Percentiles rank a stretch among this genome's conserved stretches.
phyloP scores from a whole-genome alignment of 805 yeast genomes.

The Lipomyces spencermartinsiae region DNA sequence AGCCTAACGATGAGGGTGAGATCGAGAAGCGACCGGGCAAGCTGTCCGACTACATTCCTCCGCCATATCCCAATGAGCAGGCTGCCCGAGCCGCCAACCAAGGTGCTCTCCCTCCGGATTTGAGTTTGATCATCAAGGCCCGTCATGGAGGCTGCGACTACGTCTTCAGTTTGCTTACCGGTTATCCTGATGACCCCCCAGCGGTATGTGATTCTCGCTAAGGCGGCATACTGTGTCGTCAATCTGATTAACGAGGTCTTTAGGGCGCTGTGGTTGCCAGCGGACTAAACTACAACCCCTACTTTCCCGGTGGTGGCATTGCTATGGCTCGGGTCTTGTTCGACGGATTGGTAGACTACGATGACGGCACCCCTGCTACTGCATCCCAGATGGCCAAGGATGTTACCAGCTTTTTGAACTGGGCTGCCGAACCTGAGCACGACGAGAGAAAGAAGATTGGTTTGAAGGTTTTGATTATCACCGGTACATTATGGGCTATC shows the following conservation, averaged over 20 bases:
- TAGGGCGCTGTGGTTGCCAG: constrained; percentile 85
- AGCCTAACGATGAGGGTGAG: constrained; percentile 94
- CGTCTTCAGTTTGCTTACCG: constrained; percentile 92
- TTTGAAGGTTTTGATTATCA: constrained; percentile 83
- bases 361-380: constrained; percentile 98
- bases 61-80: constrained; percentile 96
- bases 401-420: constrained; percentile 91
- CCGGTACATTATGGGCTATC: constrained; percentile 78
- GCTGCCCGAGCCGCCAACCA: constrained; percentile 99
- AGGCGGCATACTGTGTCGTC: background rate
- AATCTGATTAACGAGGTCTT: background rate
- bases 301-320: constrained; percentile 99
- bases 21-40: constrained; percentile 99
- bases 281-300: constrained; percentile 98
- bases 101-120: constrained; percentile 98
- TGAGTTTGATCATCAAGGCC: constrained; percentile 95
- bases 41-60: constrained; percentile 92
- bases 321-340: constrained; percentile 99
- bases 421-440: constrained; percentile 99
- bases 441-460: constrained; percentile 98
- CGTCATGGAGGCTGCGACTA: constrained; percentile 98
- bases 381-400: constrained; percentile 99
- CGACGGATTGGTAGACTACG: constrained; percentile 97
- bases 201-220: constrained; percentile 51
- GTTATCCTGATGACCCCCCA: constrained; percentile 98